Evolutionary conservation across 1,284 basidiomycete genomes (phyloP).

Genomic region (Malassezia restricta): DNA sequence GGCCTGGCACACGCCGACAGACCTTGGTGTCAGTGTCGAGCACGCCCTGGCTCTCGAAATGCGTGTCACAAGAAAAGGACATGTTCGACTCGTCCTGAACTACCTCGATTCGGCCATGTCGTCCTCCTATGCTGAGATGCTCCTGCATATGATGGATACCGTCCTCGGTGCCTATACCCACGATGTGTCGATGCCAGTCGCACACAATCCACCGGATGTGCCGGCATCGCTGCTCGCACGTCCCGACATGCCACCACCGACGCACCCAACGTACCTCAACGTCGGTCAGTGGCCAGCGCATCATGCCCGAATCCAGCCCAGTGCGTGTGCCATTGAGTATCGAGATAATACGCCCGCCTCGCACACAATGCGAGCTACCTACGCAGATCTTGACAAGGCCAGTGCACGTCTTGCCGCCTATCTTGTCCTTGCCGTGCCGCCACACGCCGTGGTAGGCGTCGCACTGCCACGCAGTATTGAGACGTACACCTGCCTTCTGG

Average conservation of each 20-base stretch:
- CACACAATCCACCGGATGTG: neutral
- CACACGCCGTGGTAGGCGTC: slow-evolving; percentile 28
- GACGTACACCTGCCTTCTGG: slow-evolving; percentile 32
- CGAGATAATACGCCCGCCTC: neutral
- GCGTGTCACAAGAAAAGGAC: slow-evolving; percentile 18
- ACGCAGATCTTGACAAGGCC: slow-evolving; percentile 21
- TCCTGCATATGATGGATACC: slow-evolving; percentile 27
- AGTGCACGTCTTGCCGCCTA: slow-evolving; percentile 15
- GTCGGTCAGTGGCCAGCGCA: neutral
- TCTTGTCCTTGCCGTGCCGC: slow-evolving; percentile 10
- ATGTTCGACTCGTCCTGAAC: slow-evolving; percentile 23
- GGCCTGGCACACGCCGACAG: slow-evolving; percentile 15
- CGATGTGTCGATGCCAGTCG: neutral
- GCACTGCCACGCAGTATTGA: slow-evolving; percentile 24
- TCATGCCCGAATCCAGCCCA: neutral
- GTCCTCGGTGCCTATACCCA: slow-evolving; percentile 9
- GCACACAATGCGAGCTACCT: slow-evolving; percentile 12
- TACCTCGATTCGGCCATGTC: slow-evolving; percentile 20
- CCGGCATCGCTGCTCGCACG: neutral
- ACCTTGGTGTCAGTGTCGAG: slow-evolving; percentile 34
- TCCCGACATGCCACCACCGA: neutral
- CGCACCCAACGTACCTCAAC: neutral
- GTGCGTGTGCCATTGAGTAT: neutral
- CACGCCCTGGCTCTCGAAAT: slow-evolving; percentile 37
- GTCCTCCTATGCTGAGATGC: slow-evolving; percentile 16